Conservation (phyloP, 2,329 filamentous ascomycete genomes). For the Leptodontidium sp. region DNA sequence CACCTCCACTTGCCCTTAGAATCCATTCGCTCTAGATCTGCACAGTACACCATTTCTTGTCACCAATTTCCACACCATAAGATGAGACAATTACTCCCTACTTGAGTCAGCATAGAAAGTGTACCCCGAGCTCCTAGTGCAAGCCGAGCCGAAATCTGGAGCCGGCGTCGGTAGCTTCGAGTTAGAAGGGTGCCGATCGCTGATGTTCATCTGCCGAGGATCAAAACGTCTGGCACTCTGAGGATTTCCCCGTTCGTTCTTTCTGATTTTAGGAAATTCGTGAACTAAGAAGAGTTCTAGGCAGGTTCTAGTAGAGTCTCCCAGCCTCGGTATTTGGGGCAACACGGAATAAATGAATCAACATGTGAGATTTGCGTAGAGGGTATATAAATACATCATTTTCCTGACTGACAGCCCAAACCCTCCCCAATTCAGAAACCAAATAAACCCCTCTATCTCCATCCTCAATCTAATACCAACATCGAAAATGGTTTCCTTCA, state of each 20-base stretch:
- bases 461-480: not conserved
- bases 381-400: not conserved
- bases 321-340: not conserved
- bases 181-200: not conserved
- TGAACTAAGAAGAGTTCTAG: too few relatives aligned
- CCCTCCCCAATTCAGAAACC: not conserved
- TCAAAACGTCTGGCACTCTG: not conserved
- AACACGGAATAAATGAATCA: not conserved
- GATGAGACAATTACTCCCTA: not conserved
- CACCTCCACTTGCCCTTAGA: not conserved
- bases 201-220: not conserved
- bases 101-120: not conserved
- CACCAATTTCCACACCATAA: not conserved
- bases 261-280: not conserved
- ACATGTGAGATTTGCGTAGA: not conserved
- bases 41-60: not conserved
- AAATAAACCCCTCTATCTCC: not conserved
- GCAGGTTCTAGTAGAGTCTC: not conserved
- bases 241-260: not conserved
- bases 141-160: not conserved
- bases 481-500: not conserved
- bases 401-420: not conserved
- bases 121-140: not conserved
- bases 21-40: not conserved
- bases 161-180: not conserved